Percentiles rank a stretch among this genome's conserved stretches.
Conservation (phyloP, 768 basidiomycete species). For the Serendipita sp. region DNA sequence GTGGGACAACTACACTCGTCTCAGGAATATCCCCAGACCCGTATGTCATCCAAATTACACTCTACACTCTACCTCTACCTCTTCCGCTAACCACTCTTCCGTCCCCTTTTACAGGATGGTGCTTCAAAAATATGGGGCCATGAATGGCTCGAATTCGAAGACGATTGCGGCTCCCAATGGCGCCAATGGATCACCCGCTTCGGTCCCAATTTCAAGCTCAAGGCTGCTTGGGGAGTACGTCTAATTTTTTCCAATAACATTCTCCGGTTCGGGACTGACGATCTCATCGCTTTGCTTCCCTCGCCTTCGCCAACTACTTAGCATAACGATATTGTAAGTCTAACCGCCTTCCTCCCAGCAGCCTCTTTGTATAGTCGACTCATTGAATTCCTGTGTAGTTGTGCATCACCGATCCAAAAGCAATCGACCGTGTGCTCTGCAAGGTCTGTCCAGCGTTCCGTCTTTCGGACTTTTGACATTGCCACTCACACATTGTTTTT, state of each 20-base stretch:
- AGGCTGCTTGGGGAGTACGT: constrained; percentile 19
- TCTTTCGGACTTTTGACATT: constrained; percentile 16
- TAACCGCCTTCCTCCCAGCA: neutral
- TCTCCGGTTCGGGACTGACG: neutral
- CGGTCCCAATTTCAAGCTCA: constrained; percentile 23
- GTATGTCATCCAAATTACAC: neutral
- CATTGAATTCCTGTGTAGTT: neutral
- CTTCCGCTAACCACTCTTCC: neutral
- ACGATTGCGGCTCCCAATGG: constrained; percentile 21
- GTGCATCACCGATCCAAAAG: neutral
- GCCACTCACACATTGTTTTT: constrained; percentile 11
- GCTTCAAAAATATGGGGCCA: constrained; percentile 21
- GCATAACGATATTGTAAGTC: constrained; percentile 23
- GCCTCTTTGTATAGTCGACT: neutral
- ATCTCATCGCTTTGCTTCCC: too few relatives aligned
- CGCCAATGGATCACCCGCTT: constrained; percentile 20
- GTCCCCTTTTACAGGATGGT: neutral
- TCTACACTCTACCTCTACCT: neutral
- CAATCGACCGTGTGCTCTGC: neutral
- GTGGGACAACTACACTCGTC: neutral
- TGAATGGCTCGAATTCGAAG: constrained; percentile 21
- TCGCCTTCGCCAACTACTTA: too few relatives aligned
- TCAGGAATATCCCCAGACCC: neutral
- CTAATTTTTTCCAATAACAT: neutral
- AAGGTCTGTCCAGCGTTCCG: neutral